Evolutionary conservation across 2,329 filamentous ascomycete genomes (phyloP).

Genomic region (Trichoderma simmonsii): DNA sequence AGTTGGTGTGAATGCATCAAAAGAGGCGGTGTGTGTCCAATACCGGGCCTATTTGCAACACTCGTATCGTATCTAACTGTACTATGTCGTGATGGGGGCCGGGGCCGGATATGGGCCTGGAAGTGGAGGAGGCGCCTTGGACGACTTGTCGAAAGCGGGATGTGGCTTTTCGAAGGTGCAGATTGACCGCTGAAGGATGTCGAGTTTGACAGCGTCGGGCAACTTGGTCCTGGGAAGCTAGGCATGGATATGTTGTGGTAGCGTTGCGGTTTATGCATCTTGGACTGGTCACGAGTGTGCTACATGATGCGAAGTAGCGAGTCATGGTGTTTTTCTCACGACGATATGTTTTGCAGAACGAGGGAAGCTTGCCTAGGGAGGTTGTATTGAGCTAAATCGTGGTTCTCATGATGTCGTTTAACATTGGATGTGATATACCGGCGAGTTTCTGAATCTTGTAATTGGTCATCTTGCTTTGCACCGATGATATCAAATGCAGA

Average conservation of each 20-base stretch:
- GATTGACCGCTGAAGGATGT: not conserved
- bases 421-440: not conserved
- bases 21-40: not conserved
- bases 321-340: not conserved
- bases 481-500: not conserved
- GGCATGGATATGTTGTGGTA: not conserved
- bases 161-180: not conserved
- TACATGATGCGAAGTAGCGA: conserved; percentile 1
- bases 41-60: not conserved
- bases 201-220: not conserved
- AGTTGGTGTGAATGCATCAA: conserved; percentile 1
- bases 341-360: not conserved
- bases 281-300: not conserved
- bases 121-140: not conserved
- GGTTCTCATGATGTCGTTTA: not conserved
- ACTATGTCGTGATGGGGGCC: not conserved
- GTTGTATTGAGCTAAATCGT: not conserved
- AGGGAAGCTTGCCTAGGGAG: not conserved
- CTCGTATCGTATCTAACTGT: not conserved
- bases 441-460: not conserved
- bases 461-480: not conserved
- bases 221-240: not conserved
- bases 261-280: not conserved
- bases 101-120: not conserved
- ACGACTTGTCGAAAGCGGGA: not conserved